phyloP scores from a whole-genome alignment of 2,329 filamentous ascomycete species.

The Epichloe festucae region DNA sequence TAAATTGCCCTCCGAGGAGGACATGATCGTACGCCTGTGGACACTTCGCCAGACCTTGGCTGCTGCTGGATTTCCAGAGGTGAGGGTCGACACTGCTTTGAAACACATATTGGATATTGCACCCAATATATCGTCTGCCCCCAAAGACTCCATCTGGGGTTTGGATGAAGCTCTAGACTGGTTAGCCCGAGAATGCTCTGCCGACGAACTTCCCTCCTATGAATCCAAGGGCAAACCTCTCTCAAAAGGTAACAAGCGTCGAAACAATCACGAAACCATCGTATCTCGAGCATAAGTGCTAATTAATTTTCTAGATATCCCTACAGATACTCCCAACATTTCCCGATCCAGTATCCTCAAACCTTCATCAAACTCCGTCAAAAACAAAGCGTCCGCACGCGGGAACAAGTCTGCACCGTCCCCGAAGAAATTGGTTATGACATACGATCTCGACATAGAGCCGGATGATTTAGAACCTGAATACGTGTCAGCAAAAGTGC shows the following conservation, averaged over 20 bases:
- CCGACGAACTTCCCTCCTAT: conserved; percentile 60
- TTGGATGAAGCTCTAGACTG: conserved; percentile 81
- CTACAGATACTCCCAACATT: conserved; percentile 34
- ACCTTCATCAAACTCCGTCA: conserved; percentile 16
- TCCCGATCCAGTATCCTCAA: conserved; percentile 39
- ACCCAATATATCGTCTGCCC: conserved; percentile 41
- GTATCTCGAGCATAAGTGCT: neutral
- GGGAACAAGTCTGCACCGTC: conserved; percentile 5
- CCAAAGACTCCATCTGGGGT: conserved; percentile 65
- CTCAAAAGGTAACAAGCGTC: conserved; percentile 22
- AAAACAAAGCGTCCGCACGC: conserved; percentile 21
- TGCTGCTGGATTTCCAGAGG: conserved; percentile 53
- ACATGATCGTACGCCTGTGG: conserved; percentile 71
- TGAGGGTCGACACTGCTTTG: conserved; percentile 50
- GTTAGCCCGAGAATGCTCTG: conserved; percentile 65
- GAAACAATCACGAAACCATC: no score
- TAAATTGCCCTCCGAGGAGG: conserved; percentile 58
- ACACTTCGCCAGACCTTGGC: conserved; percentile 62
- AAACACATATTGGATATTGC: conserved; percentile 55
- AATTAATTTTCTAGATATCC: conserved; percentile 27
- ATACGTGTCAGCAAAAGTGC: conserved; percentile 64
- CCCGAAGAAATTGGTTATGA: conserved; percentile 31
- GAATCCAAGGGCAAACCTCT: conserved; percentile 29
- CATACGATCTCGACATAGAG: conserved; percentile 59
- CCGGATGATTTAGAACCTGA: conserved; percentile 62